Evolutionary conservation across 1,284 basidiomycete genomes (phyloP).

Genomic region (Malassezia sp.): DNA sequence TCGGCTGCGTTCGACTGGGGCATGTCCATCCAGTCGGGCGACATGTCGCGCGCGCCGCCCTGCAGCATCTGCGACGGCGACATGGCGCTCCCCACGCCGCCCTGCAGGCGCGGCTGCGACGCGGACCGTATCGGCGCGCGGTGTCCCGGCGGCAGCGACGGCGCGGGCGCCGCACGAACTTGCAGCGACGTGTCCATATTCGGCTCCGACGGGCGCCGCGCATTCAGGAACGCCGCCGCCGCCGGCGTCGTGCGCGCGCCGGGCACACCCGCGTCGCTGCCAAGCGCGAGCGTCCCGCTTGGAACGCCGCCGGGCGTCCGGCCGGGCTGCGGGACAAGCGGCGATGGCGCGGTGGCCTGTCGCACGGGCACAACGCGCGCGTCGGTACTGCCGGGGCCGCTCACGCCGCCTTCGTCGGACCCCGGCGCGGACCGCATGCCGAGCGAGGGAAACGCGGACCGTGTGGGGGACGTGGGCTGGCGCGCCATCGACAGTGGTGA

Average conservation of each 20-base stretch:
- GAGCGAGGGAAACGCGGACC: not conserved
- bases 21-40: conserved; percentile 10
- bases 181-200: no score
- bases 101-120: conserved; percentile 1
- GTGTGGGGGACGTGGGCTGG: not conserved
- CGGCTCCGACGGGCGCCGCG: not conserved
- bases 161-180: no score
- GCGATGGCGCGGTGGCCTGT: not conserved
- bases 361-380: no score
- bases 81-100: conserved; percentile 7
- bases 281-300: no score
- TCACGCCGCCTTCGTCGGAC: not conserved
- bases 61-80: conserved; percentile 36
- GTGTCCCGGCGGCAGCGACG: not conserved
- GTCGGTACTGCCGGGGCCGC: no score
- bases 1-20: not conserved
- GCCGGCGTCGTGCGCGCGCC: no score
- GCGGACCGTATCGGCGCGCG: conserved; percentile 1
- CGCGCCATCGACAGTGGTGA: not conserved
- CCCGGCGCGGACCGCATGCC: no score
- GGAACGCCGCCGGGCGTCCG: not conserved
- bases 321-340: not conserved
- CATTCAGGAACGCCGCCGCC: no score
- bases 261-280: no score
- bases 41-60: conserved; percentile 14